Evolutionary conservation across 805 yeast genomes (phyloP).

Genomic region (Teunomyces aglyptinius): DNA sequence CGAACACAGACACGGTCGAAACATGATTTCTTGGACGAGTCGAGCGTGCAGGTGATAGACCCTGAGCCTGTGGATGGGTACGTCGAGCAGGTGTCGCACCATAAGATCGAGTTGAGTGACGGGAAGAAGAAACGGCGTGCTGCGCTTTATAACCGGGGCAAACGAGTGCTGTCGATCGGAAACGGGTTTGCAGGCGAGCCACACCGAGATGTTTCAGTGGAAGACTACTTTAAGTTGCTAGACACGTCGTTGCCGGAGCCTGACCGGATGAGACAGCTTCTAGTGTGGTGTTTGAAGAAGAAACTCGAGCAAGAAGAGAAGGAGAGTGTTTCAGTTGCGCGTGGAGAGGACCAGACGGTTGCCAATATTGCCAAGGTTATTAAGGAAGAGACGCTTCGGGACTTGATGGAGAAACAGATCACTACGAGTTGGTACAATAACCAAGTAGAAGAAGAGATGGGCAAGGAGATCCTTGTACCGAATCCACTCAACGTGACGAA

Average conservation of each 20-base stretch:
- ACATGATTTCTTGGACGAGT: slow-evolving; percentile 11
- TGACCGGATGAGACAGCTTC: slow-evolving; percentile 64
- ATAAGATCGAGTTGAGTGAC: slow-evolving; percentile 20
- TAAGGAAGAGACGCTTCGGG: slow-evolving; percentile 59
- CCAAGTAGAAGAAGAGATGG: slow-evolving; percentile 20
- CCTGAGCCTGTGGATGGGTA: slow-evolving; percentile 20
- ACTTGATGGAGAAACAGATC: slow-evolving; percentile 57
- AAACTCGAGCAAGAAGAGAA: slow-evolving; percentile 34
- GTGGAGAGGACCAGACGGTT: slow-evolving; percentile 40
- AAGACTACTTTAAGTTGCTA: slow-evolving; percentile 60
- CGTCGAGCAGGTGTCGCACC: slow-evolving; percentile 31
- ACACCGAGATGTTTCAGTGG: slow-evolving; percentile 55
- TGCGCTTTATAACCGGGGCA: slow-evolving; percentile 61
- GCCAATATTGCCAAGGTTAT: slow-evolving; percentile 59
- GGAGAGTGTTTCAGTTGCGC: slow-evolving; percentile 7
- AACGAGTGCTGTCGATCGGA: slow-evolving; percentile 70
- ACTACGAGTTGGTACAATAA: slow-evolving; percentile 67
- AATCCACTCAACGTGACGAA: slow-evolving; percentile 62
- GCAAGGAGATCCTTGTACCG: slow-evolving; percentile 42
- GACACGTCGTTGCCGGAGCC: slow-evolving; percentile 67
- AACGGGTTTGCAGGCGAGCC: slow-evolving; percentile 70
- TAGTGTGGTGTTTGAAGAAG: slow-evolving; percentile 66
- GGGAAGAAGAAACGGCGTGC: slow-evolving; percentile 39
- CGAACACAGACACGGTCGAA: slow-evolving; percentile 4
- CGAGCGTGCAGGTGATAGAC: slow-evolving; percentile 9